These are phyloP conservation scores for Lenwebbia sp. DNA, from an alignment of 345 rosid species.

Conservation along the genomic window DNA sequence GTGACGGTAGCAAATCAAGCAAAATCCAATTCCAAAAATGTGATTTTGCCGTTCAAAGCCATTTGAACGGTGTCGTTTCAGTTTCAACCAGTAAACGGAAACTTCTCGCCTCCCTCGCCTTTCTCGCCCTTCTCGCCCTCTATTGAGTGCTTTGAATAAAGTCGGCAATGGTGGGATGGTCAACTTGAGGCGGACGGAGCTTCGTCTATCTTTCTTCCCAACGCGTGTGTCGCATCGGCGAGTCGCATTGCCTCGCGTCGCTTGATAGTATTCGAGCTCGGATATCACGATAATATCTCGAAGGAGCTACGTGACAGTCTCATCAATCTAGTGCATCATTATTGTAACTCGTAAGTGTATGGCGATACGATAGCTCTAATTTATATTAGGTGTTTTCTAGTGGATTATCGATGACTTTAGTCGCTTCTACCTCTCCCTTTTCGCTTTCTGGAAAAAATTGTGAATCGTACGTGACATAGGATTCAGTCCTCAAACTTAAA, in stretches of 20 bases:
- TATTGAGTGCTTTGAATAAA: neutral
- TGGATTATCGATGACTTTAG: neutral
- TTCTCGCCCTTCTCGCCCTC: neutral
- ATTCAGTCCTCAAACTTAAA: too few species aligned
- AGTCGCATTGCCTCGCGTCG: too few species aligned
- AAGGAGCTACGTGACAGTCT: neutral
- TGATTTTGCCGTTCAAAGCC: neutral
- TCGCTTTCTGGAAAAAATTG: neutral
- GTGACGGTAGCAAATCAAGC: neutral
- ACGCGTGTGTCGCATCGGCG: neutral
- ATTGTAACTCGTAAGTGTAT: neutral
- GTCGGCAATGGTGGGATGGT: neutral
- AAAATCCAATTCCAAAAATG: neutral
- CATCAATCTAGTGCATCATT: fast-evolving
- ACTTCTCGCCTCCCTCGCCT: neutral
- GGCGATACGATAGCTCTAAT: fast-evolving
- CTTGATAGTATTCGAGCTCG: neutral
- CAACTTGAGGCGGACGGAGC: neutral
- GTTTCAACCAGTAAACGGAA: neutral
- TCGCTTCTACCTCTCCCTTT: neutral
- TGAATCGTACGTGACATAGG: neutral
- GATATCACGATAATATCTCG: neutral
- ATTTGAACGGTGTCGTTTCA: neutral
- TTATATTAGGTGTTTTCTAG: neutral
- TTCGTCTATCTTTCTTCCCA: neutral